Evolutionary conservation across 2,329 filamentous ascomycete genomes (phyloP), one percentile per base, ranked within the genome.

Genomic region (Didymella lethalis): DNA sequence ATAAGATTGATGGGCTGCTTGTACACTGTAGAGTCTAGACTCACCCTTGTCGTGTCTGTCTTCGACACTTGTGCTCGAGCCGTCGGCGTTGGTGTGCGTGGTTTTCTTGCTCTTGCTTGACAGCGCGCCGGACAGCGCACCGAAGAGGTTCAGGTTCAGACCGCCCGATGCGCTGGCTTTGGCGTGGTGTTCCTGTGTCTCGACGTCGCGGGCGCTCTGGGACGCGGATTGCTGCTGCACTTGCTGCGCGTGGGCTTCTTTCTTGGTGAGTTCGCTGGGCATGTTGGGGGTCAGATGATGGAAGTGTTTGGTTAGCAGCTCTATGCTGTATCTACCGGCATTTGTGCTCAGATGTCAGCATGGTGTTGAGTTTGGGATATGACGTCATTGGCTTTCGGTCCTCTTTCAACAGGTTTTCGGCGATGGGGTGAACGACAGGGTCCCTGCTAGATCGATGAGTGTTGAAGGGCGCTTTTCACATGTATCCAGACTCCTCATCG

Each of bases 71-170:
- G 55, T 53, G 2, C 45, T 57, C 10, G 66, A 70, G 0, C 74
- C 75, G 51, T 77, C 72, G 1, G 66, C 53, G 11, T 67, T 64
- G 7, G 59, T 59, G 36, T 72, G 67, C 5, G 73, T 76, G 0
- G 69, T 73, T 46, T 77, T 76, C 46, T 67, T 73, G 7, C 60
- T 63, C 48, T 66, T 68, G 7, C 71, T 74, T 18, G 56, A 62
- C 20, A 77, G 65, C 26, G 69, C 71, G 62, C 74, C 74, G 16
- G 65, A 69, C 8, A 77, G 69, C 45, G 75, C 73, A 58, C 70
- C 74, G 55, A 76, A 67, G 59, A 78, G 54, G 57, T 77, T 77
- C 46, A 78, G 64, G 54, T 74, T 77, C 47, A 77, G 66, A 10
- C 74, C 74, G 2, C 72, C 74, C 65, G 75, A 48, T 20, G 75